Conservation (phyloP, 768 basidiomycete genomes). For the Phaeolepiota aurea region DNA sequence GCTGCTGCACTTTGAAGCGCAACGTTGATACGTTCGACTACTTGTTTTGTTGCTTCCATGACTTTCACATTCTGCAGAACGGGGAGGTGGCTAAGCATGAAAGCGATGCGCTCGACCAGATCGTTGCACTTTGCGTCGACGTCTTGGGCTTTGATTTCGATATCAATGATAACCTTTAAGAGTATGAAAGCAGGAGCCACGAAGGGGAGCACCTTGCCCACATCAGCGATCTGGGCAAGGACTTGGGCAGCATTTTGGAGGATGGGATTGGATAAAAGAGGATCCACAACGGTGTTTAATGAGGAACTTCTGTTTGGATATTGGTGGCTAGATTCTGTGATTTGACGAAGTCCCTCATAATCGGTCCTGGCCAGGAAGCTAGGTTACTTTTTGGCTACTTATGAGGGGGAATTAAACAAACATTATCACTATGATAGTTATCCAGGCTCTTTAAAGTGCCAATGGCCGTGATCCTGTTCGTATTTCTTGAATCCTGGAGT, state of each 20-base stretch:
- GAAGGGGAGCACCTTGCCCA: conserved; percentile 27
- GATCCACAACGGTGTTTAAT: conserved; percentile 8
- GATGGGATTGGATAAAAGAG: conserved; percentile 12
- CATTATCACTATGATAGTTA: too few species aligned
- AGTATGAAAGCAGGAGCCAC: conserved; percentile 29
- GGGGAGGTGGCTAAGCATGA: conserved; percentile 31
- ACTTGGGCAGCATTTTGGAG: conserved; percentile 22
- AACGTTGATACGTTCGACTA: conserved; percentile 30
- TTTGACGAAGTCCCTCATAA: too few species aligned
- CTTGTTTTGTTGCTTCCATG: conserved; percentile 22
- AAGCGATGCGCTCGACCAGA: conserved; percentile 30
- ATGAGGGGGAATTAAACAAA: too few species aligned
- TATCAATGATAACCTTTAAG: conserved; percentile 29
- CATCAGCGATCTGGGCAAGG: conserved; percentile 21
- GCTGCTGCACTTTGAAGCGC: conserved; percentile 27
- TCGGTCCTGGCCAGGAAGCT: too few species aligned
- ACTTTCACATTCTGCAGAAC: conserved; percentile 22
- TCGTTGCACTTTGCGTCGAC: conserved; percentile 31
- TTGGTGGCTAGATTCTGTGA: neutral
- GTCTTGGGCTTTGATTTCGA: conserved; percentile 26
- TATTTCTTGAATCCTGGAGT: too few species aligned
- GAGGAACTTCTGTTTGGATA: neutral
- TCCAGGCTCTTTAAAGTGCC: too few species aligned
- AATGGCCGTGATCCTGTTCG: too few species aligned
- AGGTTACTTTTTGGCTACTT: too few species aligned